phyloP scores from a whole-genome alignment of 1,139 yeast species.

The Taiozyma sp. region DNA sequence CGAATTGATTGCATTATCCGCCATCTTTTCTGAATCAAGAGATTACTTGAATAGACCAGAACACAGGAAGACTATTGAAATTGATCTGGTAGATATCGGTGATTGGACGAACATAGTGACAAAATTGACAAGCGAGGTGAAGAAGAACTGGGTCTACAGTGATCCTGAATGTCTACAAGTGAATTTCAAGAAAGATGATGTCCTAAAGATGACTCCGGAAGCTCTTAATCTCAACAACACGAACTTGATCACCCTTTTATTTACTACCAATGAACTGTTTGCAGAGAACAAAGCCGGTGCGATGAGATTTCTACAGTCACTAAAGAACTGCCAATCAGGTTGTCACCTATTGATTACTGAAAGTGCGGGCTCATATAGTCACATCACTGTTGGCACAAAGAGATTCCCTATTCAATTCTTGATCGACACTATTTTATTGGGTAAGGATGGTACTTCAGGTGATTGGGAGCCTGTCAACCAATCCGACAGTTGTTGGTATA shows the following conservation, averaged over 20 bases:
- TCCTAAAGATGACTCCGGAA: constrained; percentile 27
- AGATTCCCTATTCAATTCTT: constrained; percentile 79
- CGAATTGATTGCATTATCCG: constrained; percentile 65
- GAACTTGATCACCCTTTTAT: constrained; percentile 60
- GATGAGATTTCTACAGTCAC: constrained; percentile 49
- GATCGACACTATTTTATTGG: constrained; percentile 64
- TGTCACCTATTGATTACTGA: constrained; percentile 65
- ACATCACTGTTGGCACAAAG: constrained; percentile 68
- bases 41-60: constrained; percentile 26
- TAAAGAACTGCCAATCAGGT: constrained; percentile 47
- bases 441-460: constrained; percentile 44
- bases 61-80: constrained; percentile 28
- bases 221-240: constrained; percentile 21
- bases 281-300: constrained; percentile 61
- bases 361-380: constrained; percentile 87
- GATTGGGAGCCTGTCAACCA: constrained; percentile 61
- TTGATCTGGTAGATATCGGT: constrained; percentile 68
- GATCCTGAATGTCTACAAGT: constrained; percentile 32
- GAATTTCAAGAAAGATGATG: constrained; percentile 46
- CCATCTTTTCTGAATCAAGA: constrained; percentile 48
- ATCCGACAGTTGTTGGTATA: constrained; percentile 79
- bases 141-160: constrained; percentile 47
- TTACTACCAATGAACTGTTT: constrained; percentile 84
- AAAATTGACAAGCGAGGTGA: constrained; percentile 38
- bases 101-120: constrained; percentile 60